phyloP scores from a whole-genome alignment of 805 yeast species.

The Lipomyces orientalis region DNA sequence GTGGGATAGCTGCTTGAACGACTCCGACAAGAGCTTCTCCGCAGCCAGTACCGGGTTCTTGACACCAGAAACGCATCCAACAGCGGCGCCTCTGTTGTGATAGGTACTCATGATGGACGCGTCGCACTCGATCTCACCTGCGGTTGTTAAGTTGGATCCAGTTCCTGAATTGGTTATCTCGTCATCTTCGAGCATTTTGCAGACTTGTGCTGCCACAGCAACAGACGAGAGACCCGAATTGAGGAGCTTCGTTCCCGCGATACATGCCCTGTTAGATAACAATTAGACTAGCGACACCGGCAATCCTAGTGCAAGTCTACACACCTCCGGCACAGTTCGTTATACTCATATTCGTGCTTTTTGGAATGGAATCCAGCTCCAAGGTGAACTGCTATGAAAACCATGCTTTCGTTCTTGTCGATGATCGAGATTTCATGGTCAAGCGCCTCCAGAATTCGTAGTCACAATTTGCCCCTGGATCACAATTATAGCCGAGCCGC shows the following conservation, averaged over 20 bases:
- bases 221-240: conserved; percentile 25
- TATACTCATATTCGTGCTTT: conserved; percentile 22
- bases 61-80: conserved; percentile 46
- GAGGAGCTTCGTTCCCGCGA: conserved; percentile 38
- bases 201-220: conserved; percentile 40
- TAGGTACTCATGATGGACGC: conserved; percentile 46
- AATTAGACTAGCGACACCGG: not conserved
- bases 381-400: conserved; percentile 42
- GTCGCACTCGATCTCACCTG: conserved; percentile 50
- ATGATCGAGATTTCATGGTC: no score
- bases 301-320: conserved; percentile 2
- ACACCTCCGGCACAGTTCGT: conserved; percentile 26
- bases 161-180: conserved; percentile 49
- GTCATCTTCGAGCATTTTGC: conserved; percentile 46
- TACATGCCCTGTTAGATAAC: conserved; percentile 32
- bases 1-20: conserved; percentile 20
- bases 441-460: no score
- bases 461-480: no score
- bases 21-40: conserved; percentile 34
- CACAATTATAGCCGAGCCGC: no score
- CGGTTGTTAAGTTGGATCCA: conserved; percentile 48
- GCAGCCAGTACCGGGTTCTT: conserved; percentile 45
- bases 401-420: conserved; percentile 9
- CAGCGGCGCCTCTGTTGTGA: conserved; percentile 37
- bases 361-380: conserved; percentile 46